phyloP scores from a whole-genome alignment of 176 grass and related monocot genomes.

The Paspalum vaginatum region DNA sequence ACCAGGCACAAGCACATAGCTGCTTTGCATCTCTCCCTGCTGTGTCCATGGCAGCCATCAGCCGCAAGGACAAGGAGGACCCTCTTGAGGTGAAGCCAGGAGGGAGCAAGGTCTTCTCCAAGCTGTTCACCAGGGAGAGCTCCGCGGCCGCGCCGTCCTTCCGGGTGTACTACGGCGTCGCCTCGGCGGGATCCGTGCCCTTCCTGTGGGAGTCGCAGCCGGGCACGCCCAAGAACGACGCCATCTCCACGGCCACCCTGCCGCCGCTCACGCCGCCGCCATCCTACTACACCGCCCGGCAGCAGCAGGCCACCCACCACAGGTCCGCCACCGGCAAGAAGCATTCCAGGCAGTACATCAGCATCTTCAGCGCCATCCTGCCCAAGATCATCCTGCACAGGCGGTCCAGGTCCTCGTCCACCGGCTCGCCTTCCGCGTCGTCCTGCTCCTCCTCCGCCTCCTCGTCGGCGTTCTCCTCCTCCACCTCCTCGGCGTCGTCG shows the following conservation, averaged over 20 bases:
- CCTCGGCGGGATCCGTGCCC: slow-evolving; percentile 67
- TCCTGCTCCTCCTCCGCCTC: slow-evolving; percentile 30
- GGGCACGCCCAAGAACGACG: slow-evolving; percentile 76
- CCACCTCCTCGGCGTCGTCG: slow-evolving; percentile 16
- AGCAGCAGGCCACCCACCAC: not conserved
- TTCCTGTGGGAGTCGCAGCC: slow-evolving; percentile 92
- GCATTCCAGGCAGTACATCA: slow-evolving; percentile 31
- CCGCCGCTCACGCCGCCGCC: slow-evolving; percentile 78
- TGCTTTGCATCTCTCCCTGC: not conserved
- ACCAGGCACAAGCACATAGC: too few relatives aligned
- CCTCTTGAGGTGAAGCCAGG: slow-evolving; percentile 49
- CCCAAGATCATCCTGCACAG: slow-evolving; percentile 48
- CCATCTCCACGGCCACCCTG: slow-evolving; percentile 4
- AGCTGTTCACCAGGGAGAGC: slow-evolving; percentile 62
- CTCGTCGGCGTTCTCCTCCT: slow-evolving; percentile 43
- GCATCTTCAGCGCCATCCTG: slow-evolving; percentile 60
- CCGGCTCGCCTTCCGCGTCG: slow-evolving; percentile 32
- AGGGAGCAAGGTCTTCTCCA: slow-evolving; percentile 63
- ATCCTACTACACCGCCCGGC: slow-evolving; percentile 56
- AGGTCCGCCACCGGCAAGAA: slow-evolving; percentile 1
- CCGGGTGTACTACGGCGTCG: slow-evolving; percentile 81
- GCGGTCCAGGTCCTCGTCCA: slow-evolving; percentile 4
- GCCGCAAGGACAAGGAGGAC: slow-evolving; percentile 31
- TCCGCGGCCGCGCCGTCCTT: slow-evolving; percentile 62
- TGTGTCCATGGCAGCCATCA: slow-evolving; percentile 24